A percentile compares a stretch with the other conserved stretches of the same genome.
Evolutionary conservation across 345 rosid species (phyloP).

Genomic region (Turnera subulata): DNA sequence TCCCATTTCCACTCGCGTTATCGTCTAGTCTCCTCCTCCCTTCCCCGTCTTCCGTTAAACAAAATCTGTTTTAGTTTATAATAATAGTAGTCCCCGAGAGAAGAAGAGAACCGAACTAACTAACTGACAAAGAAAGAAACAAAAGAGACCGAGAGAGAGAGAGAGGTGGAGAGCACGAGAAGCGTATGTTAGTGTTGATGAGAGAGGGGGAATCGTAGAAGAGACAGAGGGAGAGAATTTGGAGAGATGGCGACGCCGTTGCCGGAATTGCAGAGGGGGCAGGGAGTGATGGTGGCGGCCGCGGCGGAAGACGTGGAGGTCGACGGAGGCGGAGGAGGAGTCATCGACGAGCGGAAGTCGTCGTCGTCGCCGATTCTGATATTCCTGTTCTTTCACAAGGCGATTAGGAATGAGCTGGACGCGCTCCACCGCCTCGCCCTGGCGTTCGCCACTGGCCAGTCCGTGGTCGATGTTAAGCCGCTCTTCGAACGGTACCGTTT

Average conservation of each 20-base stretch:
- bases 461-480: slow-evolving; percentile 44
- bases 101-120: neutral
- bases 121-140: neutral
- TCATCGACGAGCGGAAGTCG: slow-evolving; percentile 47
- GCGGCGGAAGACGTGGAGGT: slow-evolving; percentile 1
- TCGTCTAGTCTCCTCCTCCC: neutral
- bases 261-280: slow-evolving; percentile 49
- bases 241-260: slow-evolving; percentile 71
- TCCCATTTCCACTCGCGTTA: slow-evolving; percentile 12
- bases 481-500: slow-evolving; percentile 62
- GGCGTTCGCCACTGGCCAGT: slow-evolving; percentile 63
- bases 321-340: slow-evolving; percentile 28
- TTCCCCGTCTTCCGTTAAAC: neutral
- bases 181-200: slow-evolving; percentile 1
- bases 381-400: slow-evolving; percentile 77
- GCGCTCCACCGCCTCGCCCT: slow-evolving; percentile 69
- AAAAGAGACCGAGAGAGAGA: neutral
- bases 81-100: too few relatives aligned
- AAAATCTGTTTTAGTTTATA: neutral
- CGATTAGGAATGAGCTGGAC: slow-evolving; percentile 77
- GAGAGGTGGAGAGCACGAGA: neutral
- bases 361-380: slow-evolving; percentile 87
- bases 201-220: too few relatives aligned
- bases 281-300: slow-evolving; percentile 39
- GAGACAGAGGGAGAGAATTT: neutral